Percentiles rank a stretch among this genome's conserved stretches.
phyloP scores from a whole-genome alignment of 73 alveolate genomes.

The Paramecium sonneborni region DNA sequence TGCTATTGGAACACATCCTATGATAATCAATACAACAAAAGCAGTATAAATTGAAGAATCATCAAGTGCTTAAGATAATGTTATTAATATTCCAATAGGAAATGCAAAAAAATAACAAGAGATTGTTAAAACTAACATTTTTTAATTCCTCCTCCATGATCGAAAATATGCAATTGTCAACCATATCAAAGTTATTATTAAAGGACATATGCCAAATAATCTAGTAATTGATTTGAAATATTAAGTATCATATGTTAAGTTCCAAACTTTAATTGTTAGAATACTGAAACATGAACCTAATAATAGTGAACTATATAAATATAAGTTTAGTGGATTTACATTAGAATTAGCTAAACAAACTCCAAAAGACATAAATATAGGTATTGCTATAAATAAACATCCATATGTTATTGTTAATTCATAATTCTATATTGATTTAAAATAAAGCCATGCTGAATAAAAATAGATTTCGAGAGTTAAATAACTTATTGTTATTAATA shows the following conservation, averaged over 20 bases:
- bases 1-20: background rate
- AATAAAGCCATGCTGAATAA: background rate
- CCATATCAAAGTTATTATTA: background rate
- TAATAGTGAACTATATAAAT: background rate
- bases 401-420: background rate
- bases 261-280: background rate
- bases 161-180: constrained; percentile 1
- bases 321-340: background rate
- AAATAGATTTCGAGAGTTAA: background rate
- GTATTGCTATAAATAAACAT: background rate
- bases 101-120: constrained; percentile 32
- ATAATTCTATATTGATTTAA: background rate
- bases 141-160: background rate
- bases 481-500: background rate
- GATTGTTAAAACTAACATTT: background rate
- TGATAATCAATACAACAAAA: background rate
- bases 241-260: background rate
- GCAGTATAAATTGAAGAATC: background rate
- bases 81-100: background rate
- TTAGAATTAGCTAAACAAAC: background rate
- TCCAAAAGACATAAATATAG: background rate
- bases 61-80: background rate
- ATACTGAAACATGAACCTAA: background rate
- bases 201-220: constrained; percentile 18
- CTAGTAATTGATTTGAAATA: background rate